Base-by-base conservation (phyloP, 306 rosid genomes). In the Castanopsis chinensis region DNA sequence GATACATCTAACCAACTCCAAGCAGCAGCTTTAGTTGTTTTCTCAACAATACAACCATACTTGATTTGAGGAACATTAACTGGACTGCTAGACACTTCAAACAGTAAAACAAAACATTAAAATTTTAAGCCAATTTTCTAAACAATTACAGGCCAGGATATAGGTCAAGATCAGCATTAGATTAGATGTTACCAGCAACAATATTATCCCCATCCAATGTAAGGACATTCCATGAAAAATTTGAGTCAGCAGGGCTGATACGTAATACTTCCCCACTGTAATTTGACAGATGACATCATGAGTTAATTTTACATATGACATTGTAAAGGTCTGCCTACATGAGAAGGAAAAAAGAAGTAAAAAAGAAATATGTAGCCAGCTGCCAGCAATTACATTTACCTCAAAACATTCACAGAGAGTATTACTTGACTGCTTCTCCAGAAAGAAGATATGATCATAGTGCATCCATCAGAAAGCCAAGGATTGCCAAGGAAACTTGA, bases 71-170 rank as follows among this genome's bases (percentile, higher is more conserved):
- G 99, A 79, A 95, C 74, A 78, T 91, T 89, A 67, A 93, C 92
- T 41, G 92, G 97, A 84, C 97, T 92, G 86, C 99, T 92, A 69
- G 94, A 87, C 79, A 91, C 99, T 95, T 86, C 86, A 86, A 74
- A 76, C 61, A 52, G 74, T 69, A 78, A 76, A 78, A 45, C 75
- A 82, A 49, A 18, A 49, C 51, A 57, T 68, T 25, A 53, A 45
- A 52, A 77, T 20, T 58, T 77, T 9, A 67, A 58, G 72, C 71
- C 41, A 25, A 3, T 15, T 33, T 60, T 73, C 79, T 55, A 49
- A 3, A 72, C 59, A 37, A 51, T 72, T 68, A 54, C 52, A 30
- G 28, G 49, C 80, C 68, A 75, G 70, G 55, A 23, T 59, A 73
- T 67, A 76, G 56, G 56, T 28, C 79, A 67, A 76, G 53, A 69